phyloP scores from a whole-genome alignment of 352 stramenopile species.

The Blastocystis sp. region DNA sequence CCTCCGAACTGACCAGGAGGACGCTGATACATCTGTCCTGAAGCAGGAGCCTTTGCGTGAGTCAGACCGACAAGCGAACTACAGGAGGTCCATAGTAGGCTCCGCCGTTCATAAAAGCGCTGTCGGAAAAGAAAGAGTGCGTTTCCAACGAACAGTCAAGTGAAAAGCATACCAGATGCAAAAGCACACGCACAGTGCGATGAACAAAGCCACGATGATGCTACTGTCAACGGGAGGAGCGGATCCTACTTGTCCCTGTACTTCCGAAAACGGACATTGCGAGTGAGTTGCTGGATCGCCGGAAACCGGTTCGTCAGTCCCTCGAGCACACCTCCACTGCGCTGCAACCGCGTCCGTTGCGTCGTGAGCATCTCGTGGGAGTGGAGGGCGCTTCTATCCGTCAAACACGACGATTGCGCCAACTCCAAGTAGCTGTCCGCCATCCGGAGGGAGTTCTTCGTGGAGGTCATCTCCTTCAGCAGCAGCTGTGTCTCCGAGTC shows the following conservation, averaged over 20 bases:
- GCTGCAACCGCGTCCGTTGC: background rate
- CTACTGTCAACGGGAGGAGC: background rate
- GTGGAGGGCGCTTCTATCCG: background rate
- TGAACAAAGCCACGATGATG: slow-evolving; percentile 64
- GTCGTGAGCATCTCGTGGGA: slow-evolving; percentile 6
- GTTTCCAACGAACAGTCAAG: slow-evolving; percentile 6
- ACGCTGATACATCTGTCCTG: slow-evolving; percentile 14
- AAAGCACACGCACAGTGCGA: slow-evolving; percentile 61
- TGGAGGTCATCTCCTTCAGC: slow-evolving; percentile 60
- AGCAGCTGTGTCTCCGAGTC: slow-evolving; percentile 54
- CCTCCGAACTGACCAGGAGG: background rate
- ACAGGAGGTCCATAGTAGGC: no score
- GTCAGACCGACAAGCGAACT: background rate
- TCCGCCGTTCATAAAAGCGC: no score
- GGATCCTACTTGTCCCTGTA: slow-evolving; percentile 23
- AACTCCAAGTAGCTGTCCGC: slow-evolving; percentile 66
- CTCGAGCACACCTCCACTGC: slow-evolving; percentile 4
- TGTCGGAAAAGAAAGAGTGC: no score
- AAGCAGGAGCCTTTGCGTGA: background rate
- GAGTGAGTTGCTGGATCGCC: slow-evolving; percentile 7
- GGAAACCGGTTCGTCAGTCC: slow-evolving; percentile 29
- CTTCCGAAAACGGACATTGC: background rate
- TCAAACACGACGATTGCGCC: background rate
- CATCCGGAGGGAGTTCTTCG: slow-evolving; percentile 62
- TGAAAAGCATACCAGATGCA: slow-evolving; percentile 70